Evolutionary conservation across 768 basidiomycete genomes (phyloP).

Genomic region (Kwoniella sp.): DNA sequence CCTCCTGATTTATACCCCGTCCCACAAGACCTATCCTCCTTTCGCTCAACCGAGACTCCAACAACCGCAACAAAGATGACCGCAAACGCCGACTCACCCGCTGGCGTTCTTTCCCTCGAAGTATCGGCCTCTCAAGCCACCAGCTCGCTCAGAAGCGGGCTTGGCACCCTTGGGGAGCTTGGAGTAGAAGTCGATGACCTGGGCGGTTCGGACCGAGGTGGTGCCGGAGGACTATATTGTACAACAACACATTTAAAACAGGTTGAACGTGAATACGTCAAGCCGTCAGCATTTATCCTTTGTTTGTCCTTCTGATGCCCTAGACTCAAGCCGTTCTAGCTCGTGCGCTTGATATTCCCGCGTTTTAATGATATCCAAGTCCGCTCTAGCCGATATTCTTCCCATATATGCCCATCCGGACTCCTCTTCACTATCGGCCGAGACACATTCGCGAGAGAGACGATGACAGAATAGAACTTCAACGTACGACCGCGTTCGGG

Average conservation of each 20-base stretch:
- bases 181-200: slow-evolving; percentile 93
- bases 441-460: not conserved
- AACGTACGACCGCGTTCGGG: slow-evolving; percentile 78
- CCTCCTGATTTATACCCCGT: no score
- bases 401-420: not conserved
- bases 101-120: slow-evolving; percentile 82
- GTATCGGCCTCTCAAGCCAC: slow-evolving; percentile 74
- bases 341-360: no score
- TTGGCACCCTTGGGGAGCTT: slow-evolving; percentile 89
- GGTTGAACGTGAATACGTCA: not conserved
- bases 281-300: slow-evolving; percentile 5
- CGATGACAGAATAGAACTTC: not conserved
- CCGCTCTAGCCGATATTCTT: no score
- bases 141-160: slow-evolving; percentile 61
- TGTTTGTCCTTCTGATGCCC: no score
- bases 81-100: slow-evolving; percentile 46
- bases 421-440: slow-evolving; percentile 8
- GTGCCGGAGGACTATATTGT: slow-evolving; percentile 68
- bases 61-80: not conserved
- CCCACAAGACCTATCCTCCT: no score
- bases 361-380: no score
- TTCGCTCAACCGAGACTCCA: no score
- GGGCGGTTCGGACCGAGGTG: slow-evolving; percentile 75
- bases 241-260: not conserved
- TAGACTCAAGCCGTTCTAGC: no score